phyloP scores from a whole-genome alignment of 495 filamentous ascomycete species.

The Daldinia childiae region DNA sequence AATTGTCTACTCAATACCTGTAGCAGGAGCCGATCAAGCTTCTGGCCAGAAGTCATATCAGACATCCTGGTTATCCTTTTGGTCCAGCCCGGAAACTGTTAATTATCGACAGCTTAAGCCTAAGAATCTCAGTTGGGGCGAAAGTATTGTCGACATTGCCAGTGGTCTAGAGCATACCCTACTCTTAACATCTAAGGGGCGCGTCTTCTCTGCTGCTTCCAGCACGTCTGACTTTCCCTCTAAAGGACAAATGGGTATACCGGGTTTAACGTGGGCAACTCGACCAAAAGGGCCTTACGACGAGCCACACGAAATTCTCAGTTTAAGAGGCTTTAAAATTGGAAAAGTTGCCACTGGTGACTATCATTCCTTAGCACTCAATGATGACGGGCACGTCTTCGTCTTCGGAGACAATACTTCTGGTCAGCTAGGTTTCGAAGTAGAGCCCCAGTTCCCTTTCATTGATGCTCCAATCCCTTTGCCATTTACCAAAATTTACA shows the following conservation, averaged over 20 bases:
- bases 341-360: constrained; percentile 82
- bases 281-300: constrained; percentile 83
- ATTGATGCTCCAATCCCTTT: constrained; percentile 75
- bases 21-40: constrained; percentile 74
- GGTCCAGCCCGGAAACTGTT: constrained; percentile 62
- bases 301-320: constrained; percentile 71
- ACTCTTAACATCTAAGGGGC: constrained; percentile 83
- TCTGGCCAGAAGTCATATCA: constrained; percentile 63
- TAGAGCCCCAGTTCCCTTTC: constrained; percentile 64
- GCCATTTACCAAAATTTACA: constrained; percentile 75
- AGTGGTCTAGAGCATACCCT: constrained; percentile 86
- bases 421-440: constrained; percentile 85
- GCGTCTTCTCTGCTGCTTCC: constrained; percentile 85
- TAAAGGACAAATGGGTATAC: constrained; percentile 86
- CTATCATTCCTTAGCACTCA: constrained; percentile 82
- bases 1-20: constrained; percentile 86
- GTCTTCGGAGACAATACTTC: constrained; percentile 89
- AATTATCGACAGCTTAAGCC: constrained; percentile 79
- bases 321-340: constrained; percentile 66
- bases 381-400: constrained; percentile 79
- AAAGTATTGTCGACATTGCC: constrained; percentile 76
- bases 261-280: constrained; percentile 80
- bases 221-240: constrained; percentile 80
- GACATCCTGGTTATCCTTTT: constrained; percentile 80
- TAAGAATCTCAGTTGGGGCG: constrained; percentile 70